These are phyloP conservation scores for Metschnikowia hibisci DNA, from an alignment of 805 yeast species.

Conservation along the genomic window DNA sequence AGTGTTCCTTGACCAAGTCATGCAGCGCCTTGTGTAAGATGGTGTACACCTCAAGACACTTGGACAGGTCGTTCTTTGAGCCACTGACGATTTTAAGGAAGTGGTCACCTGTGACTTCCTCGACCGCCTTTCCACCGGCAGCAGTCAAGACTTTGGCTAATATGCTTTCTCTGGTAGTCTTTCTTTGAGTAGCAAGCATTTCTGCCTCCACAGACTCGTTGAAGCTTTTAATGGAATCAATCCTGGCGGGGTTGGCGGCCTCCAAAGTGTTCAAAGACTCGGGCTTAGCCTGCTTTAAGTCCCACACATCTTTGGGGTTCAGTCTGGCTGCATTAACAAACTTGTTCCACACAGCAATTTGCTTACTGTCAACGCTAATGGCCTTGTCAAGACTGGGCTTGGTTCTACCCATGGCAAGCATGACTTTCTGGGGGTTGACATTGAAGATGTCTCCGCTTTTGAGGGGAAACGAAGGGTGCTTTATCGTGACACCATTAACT, in stretches of 20 bases:
- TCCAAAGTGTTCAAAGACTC: constrained; percentile 30
- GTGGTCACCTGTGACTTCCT: constrained; percentile 14
- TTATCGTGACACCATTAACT: constrained; percentile 79
- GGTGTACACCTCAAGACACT: constrained; percentile 33
- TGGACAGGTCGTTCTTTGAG: constrained; percentile 25
- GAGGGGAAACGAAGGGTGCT: constrained; percentile 74
- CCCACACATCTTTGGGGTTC: constrained; percentile 57
- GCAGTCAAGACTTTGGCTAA: constrained; percentile 40
- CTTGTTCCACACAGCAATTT: constrained; percentile 71
- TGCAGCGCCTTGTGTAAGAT: constrained; percentile 27
- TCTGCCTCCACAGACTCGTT: constrained; percentile 38
- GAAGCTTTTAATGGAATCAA: constrained; percentile 22
- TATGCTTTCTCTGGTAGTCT: constrained; percentile 44
- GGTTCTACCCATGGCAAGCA: constrained; percentile 76
- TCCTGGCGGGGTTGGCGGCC: constrained; percentile 11
- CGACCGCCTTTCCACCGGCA: constrained; percentile 26
- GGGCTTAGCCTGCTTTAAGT: constrained; percentile 41
- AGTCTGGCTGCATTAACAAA: constrained; percentile 57
- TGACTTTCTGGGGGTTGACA: constrained; percentile 81
- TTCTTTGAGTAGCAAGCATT: constrained; percentile 41
- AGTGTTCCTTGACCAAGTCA: constrained; percentile 19
- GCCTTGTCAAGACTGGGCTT: constrained; percentile 76
- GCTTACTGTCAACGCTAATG: constrained; percentile 64
- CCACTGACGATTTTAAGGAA: constrained; percentile 16
- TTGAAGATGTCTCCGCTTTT: constrained; percentile 83